phyloP scores from a whole-genome alignment of 23 red algal species.

The Gracilariopsis chorda region DNA sequence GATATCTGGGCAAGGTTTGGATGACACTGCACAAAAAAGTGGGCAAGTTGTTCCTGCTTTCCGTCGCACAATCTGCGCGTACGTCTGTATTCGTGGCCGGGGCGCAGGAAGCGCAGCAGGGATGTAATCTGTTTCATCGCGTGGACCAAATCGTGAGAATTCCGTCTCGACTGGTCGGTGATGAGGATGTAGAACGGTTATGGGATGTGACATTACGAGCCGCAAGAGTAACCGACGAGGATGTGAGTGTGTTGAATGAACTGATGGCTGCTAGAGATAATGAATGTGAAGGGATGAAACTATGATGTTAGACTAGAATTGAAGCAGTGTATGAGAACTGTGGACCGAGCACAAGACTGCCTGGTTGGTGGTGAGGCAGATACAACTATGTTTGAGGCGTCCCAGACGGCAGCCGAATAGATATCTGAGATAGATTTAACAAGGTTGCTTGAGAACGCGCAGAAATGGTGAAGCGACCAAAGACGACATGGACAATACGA shows the following conservation, averaged over 20 bases:
- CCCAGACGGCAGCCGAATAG: no score
- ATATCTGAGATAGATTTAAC: no score
- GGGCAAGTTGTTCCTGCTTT: slow-evolving; percentile 50
- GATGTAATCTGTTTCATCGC: slow-evolving; percentile 38
- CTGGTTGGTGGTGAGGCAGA: no score
- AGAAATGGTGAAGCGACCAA: no score
- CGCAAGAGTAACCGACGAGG: neutral
- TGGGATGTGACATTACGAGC: slow-evolving; percentile 45
- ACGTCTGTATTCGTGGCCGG: slow-evolving; percentile 53
- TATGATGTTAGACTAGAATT: no score
- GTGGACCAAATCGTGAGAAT: slow-evolving; percentile 3
- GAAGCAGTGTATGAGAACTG: no score
- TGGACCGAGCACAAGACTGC: no score
- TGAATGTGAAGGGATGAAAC: no score
- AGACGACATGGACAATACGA: no score
- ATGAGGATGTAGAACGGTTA: slow-evolving; percentile 47
- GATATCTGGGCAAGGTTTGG: slow-evolving; percentile 52
- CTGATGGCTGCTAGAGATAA: neutral
- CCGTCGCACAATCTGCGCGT: slow-evolving; percentile 16
- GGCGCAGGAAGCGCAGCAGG: neutral
- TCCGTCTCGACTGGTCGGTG: slow-evolving; percentile 3
- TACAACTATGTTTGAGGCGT: no score
- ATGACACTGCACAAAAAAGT: slow-evolving; percentile 48
- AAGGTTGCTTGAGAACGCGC: no score
- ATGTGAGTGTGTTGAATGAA: slow-evolving; percentile 7